A percentile compares a stretch with the other conserved stretches of the same genome.
These are phyloP conservation scores for Penicillium brevicompactum DNA, from an alignment of 2,329 filamentous ascomycete genomes.

Conservation along the genomic window DNA sequence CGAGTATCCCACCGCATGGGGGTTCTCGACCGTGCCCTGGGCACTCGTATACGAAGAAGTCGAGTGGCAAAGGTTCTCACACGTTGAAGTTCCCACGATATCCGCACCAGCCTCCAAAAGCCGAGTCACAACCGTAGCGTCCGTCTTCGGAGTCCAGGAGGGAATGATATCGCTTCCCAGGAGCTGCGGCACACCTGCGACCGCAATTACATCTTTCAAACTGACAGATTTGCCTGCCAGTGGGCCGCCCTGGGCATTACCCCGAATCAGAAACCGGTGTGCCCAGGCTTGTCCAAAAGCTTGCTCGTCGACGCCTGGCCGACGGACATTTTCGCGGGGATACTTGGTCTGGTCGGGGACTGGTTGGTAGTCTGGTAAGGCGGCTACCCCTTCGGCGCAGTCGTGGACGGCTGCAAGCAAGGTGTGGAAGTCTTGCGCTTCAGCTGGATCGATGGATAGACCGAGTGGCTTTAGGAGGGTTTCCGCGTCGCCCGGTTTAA, in stretches of 20 bases:
- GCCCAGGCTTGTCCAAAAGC: slow-evolving; percentile 55
- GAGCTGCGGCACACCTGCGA: slow-evolving; percentile 57
- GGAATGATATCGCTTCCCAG: slow-evolving; percentile 54
- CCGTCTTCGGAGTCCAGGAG: slow-evolving; percentile 54
- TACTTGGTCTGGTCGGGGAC: slow-evolving; percentile 45
- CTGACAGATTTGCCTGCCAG: slow-evolving; percentile 52
- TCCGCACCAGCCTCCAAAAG: slow-evolving; percentile 54
- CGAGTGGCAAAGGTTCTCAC: slow-evolving; percentile 55
- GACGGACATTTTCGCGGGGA: slow-evolving; percentile 49
- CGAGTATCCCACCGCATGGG: slow-evolving; percentile 30
- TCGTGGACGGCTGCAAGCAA: slow-evolving; percentile 56
- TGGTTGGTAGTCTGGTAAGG: slow-evolving; percentile 52
- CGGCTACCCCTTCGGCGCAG: slow-evolving; percentile 49
- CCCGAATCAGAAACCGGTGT: slow-evolving; percentile 52
- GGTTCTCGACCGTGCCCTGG: slow-evolving; percentile 32
- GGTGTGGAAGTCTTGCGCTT: slow-evolving; percentile 49
- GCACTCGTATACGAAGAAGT: slow-evolving; percentile 33
- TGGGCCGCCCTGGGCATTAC: slow-evolving; percentile 23
- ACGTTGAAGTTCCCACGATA: slow-evolving; percentile 55
- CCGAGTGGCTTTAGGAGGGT: slow-evolving; percentile 40
- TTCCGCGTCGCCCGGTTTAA: slow-evolving; percentile 45
- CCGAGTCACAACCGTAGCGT: slow-evolving; percentile 57
- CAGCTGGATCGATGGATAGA: slow-evolving; percentile 38
- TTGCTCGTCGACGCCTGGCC: slow-evolving; percentile 45
- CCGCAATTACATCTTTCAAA: slow-evolving; percentile 59